A percentile compares a stretch with the other conserved stretches of the same genome.
Evolutionary conservation across 164 flowering plant genomes (phyloP).

Genomic region (Berberis vulgaris): DNA sequence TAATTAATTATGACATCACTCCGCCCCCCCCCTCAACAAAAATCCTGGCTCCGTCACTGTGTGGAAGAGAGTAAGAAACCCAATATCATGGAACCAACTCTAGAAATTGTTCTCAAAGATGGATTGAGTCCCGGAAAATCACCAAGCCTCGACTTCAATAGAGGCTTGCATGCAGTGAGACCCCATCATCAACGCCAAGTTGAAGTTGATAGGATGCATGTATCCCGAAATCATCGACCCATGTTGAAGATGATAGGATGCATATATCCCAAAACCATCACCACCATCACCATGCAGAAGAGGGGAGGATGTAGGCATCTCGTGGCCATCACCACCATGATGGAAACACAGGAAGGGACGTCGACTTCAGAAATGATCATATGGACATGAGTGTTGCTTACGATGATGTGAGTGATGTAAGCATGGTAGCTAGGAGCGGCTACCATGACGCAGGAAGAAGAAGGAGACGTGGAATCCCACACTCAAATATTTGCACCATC

Average conservation of each 20-base stretch:
- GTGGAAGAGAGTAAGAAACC: constrained; percentile 9
- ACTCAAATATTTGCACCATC: constrained; percentile 34
- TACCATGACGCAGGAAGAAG: constrained; percentile 18
- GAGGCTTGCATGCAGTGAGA: constrained; percentile 25
- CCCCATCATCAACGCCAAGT: not conserved
- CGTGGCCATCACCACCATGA: not conserved
- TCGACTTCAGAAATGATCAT: constrained; percentile 11
- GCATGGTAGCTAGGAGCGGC: constrained; percentile 6
- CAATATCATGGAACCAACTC: constrained; percentile 10
- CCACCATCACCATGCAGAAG: too few relatives aligned
- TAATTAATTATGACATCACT: too few relatives aligned
- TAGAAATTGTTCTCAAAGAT: constrained; percentile 8
- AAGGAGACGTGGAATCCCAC: constrained; percentile 34
- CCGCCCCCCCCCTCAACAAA: too few relatives aligned
- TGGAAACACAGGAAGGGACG: not conserved
- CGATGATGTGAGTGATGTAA: constrained; percentile 24
- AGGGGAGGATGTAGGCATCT: too few relatives aligned
- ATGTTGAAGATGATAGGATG: not conserved
- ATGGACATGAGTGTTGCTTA: constrained; percentile 18
- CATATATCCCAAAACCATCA: not conserved
- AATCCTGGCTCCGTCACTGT: too few relatives aligned
- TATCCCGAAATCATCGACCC: not conserved
- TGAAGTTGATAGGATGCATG: not conserved
- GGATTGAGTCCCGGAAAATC: constrained; percentile 17
- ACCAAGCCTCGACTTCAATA: constrained; percentile 42